Base-by-base conservation (phyloP, 352 stramenopile genomes). In the Phytophthora capsici region DNA sequence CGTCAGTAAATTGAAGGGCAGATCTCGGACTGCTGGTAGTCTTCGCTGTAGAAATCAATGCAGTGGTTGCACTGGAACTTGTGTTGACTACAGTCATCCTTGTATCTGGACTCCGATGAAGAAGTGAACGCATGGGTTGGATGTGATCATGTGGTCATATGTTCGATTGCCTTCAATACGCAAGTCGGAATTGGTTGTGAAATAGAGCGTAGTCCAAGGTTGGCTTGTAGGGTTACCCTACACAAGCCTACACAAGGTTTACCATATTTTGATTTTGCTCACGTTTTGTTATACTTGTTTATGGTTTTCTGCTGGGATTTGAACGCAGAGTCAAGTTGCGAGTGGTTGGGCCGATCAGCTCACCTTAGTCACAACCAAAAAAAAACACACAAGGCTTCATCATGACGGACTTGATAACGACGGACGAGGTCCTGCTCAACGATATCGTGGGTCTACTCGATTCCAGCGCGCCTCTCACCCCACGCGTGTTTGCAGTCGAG, bases 171-270 rank as follows among this genome's bases (percentile, higher is more conserved):
- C 48, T 50, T 48, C 36, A 23, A 6, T 43, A 34, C 57, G 40
- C 38, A 26, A 51, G 45, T 30, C 59, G 26, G 28, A 47, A 38
- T 64, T 17, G 19, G 58, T 64, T 73, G 60, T 74, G 63, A 70
- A 49, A 57, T 66, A n/a, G 20, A 50, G 49, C 49, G 57, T 67
- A n/a, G n/a, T n/a, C n/a, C n/a, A n/a, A n/a, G n/a, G n/a, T n/a
- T n/a, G n/a, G n/a, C n/a, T n/a, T n/a, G n/a, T n/a, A n/a, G n/a
- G n/a, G n/a, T n/a, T n/a, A n/a, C n/a, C n/a, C n/a, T n/a, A n/a
- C n/a, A n/a, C n/a, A n/a, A n/a, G n/a, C n/a, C n/a, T n/a, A n/a
- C n/a, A n/a, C n/a, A n/a, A n/a, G n/a, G n/a, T n/a, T n/a, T n/a
- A n/a, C n/a, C n/a, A n/a, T n/a, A n/a, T n/a, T n/a, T n/a, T n/a